Base-by-base conservation (phyloP, 176 grass and related monocot species). In the Aegilops umbellulata region DNA sequence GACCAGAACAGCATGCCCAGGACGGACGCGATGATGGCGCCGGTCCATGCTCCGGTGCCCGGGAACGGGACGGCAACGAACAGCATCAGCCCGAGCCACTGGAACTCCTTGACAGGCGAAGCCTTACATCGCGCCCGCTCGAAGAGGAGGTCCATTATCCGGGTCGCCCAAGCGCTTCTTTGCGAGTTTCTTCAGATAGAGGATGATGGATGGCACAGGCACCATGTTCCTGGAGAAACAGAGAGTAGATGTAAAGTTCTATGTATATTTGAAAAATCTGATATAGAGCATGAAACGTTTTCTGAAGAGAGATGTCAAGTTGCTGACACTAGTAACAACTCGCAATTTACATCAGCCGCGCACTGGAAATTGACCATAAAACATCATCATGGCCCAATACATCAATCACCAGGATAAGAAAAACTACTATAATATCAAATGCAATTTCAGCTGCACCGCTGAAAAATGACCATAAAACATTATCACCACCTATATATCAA, bases 31-130 rank as follows among this genome's bases (percentile, higher is more conserved):
- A 98, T 85, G 66, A 98, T 84, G 2, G 93, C 95, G 10, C 95
- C 95, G 1, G 95, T 93, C 95, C 95, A 95, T 22, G 91, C 93
- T 32, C 95, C 93, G 0, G 95, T 98, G 36, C 95, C 95, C 20
- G 95, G 95, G 78, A 98, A 95, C 1, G 95, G 95, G 66, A 98
- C 88, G 2, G 95, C 95, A 23, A 98, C 95, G 15, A 98, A 98
- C 80, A 94, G 26, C 95, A 95, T 98, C 82, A 98, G 61, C 35
- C 95, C 91, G 27, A 98, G 86, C 95, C 95, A 98, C 51, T 90
- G 91, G 74, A 98, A 98, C 82, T 98, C 95, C 84, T 90, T 87
- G 16, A 98, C 93, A 10, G 95, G 93, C 7, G 86, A 90, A 17
- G 95, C 95, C 78, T 98, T 98, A 57, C 61, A 83, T 29, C 89